Conservation (phyloP, 768 basidiomycete species). For the Mycena capillaripes region DNA sequence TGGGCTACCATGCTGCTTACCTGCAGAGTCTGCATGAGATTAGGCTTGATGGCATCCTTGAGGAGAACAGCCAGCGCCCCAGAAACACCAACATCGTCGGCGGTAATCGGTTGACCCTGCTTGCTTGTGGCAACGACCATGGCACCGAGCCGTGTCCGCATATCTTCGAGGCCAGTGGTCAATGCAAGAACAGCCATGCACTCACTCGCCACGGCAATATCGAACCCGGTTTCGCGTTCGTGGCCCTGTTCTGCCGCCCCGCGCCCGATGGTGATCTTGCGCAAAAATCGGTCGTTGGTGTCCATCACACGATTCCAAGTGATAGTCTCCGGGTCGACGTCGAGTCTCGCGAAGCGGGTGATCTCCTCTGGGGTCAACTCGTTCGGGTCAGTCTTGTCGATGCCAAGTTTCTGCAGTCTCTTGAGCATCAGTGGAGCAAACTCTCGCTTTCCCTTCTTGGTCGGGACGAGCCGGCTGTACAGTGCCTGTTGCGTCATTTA, state of each 20-base stretch:
- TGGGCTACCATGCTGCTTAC: conserved; percentile 45
- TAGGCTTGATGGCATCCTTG: conserved; percentile 99
- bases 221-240: conserved; percentile 92
- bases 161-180: conserved; percentile 89
- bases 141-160: conserved; percentile 91
- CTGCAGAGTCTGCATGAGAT: conserved; percentile 98
- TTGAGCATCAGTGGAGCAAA: conserved; percentile 98
- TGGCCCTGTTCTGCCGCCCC: conserved; percentile 91
- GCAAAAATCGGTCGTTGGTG: conserved; percentile 96
- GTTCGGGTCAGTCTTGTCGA: conserved; percentile 93
- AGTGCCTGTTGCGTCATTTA: conserved; percentile 66
- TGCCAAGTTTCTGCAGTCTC: conserved; percentile 94
- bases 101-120: conserved; percentile 91
- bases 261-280: conserved; percentile 94
- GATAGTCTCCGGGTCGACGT: conserved; percentile 91
- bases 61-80: conserved; percentile 96
- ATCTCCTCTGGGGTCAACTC: conserved; percentile 95
- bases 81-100: conserved; percentile 95
- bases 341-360: conserved; percentile 89
- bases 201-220: conserved; percentile 97
- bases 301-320: conserved; percentile 99
- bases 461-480: conserved; percentile 91
- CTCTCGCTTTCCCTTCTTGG: conserved; percentile 93
- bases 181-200: conserved; percentile 98
- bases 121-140: conserved; percentile 99